Base-by-base conservation (phyloP, 1,139 yeast species). In the Blastobotrys niveus region DNA sequence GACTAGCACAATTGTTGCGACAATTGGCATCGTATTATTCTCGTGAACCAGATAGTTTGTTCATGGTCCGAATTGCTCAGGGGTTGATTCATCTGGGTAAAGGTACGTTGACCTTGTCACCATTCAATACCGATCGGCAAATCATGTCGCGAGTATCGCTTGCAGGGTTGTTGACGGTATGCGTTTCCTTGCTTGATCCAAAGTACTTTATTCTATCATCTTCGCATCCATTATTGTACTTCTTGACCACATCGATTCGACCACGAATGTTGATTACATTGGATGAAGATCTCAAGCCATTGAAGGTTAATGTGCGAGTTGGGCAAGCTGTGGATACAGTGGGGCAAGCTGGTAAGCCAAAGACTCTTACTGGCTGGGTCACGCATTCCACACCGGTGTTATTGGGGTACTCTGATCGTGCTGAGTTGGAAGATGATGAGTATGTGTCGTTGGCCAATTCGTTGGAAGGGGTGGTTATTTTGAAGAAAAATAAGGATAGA, bases 261-360 rank as follows among this genome's bases (percentile, higher is more conserved):
- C 97, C 99, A 46, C 80, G 96, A 59, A 87, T 86, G 83, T 77
- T 93, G 57, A 75, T 93, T 34, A 89, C 98, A 0, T 84, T 93
- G 40, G 96, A 89, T 63, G 96, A 89, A 63, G 79, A 83, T 24
- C 77, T 91, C 62, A 74, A 80, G 54, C 96, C 96, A 27, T 70
- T 91, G 54, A 91, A 91, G 71, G 97, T 91, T 10, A 91, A 88
- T 57, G 98, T 91, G 7, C 79, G 98, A 61, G 97, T 93, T 32
- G 98, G 98, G 53, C 96, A 91, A 70, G 97, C 98, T 4, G 98
- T 93, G 38, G 98, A 93, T 64, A 87, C 89, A 37, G 97, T 93
- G 50, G 98, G 98, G 30, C 97, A 89, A 66, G 98, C 97, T 0
- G 98, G 99, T 70, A 87, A 87, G 59, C 98, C 98, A 34, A 91